Base-by-base conservation (phyloP, 176 grass and related monocot species). In the Tillandsia leiboldiana region DNA sequence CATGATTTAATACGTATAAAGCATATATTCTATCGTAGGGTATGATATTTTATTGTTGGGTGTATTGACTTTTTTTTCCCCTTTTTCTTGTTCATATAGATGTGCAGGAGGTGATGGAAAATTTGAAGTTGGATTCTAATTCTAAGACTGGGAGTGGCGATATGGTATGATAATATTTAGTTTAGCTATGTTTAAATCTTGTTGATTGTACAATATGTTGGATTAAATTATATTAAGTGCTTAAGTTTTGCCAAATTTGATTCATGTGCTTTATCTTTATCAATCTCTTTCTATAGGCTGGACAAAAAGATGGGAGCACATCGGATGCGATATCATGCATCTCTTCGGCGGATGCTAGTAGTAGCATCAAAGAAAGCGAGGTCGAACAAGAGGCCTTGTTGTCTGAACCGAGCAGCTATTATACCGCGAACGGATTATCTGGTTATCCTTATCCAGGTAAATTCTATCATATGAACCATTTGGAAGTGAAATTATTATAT, bases 301-400 rank as follows among this genome's bases (percentile, higher is more conserved):
- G 42, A 17, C 26, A 27, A 67, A 67, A 67, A 49, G 65, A 67
- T 49, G 65, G 65, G 65, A 67, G 65, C 65, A 49, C 65, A 20
- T 67, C 65, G 15, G 65, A 67, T 67, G 65, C 65, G 18, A 47
- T 48, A 49, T 67, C 65, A 33, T 67, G 65, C 26, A 67, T 67
- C 65, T 67, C 58, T 63, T 63, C 65, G 3, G 28, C 28, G 15
- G 65, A 67, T 67, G 33, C 29, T n/a, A 15, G 13, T 48, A 67
- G 65, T 15, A 49, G 65, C 28, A 67, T 20, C 33, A 67, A 67
- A 67, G 65, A 67, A 67, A 48, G 26, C 8, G 64, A 67, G 5
- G 29, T 67, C 15, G 65, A 67, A 27, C 65, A 67, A 67, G 65
- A 67, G 42, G 29, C 65, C 48, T 47, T 33, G 65, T 33, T 18